These are phyloP conservation scores for Pythium volutum DNA, from an alignment of 352 stramenopile genomes.

Conservation along the genomic window DNA sequence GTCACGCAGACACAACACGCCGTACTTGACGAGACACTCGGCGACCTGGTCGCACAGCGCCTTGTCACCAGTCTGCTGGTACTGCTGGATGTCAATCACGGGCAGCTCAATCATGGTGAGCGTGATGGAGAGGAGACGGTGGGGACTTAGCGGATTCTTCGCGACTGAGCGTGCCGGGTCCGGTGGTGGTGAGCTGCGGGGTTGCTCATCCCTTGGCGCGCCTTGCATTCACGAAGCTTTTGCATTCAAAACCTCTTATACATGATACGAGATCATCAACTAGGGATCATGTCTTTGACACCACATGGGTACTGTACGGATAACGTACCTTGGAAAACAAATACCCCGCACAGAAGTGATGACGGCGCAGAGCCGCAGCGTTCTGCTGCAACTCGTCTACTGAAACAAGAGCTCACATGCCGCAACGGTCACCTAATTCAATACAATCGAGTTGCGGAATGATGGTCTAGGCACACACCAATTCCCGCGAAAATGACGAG, in stretches of 20 bases:
- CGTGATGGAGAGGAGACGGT: not conserved
- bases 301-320: too few relatives aligned
- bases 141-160: not conserved
- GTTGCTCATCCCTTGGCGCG: conserved; percentile 14
- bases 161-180: not conserved
- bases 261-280: not conserved
- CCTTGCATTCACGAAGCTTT: conserved; percentile 16
- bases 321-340: too few relatives aligned
- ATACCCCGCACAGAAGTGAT: not conserved
- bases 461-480: not conserved
- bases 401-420: not conserved
- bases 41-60: conserved; percentile 72
- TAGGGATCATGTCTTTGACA: too few relatives aligned
- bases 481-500: not conserved
- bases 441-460: not conserved
- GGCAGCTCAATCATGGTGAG: conserved; percentile 70
- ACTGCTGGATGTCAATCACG: conserved; percentile 80
- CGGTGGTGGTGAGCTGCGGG: conserved; percentile 10
- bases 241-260: conserved; percentile 19
- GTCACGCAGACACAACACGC: conserved; percentile 80
- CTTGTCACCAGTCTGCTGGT: conserved; percentile 65
- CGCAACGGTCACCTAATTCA: not conserved
- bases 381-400: too few relatives aligned
- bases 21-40: conserved; percentile 83
- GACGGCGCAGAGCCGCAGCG: too few relatives aligned